Percentiles rank a stretch among this genome's conserved stretches.
These are phyloP conservation scores for Oxytropis ochrocephala DNA, from an alignment of 306 rosid species.

Conservation along the genomic window DNA sequence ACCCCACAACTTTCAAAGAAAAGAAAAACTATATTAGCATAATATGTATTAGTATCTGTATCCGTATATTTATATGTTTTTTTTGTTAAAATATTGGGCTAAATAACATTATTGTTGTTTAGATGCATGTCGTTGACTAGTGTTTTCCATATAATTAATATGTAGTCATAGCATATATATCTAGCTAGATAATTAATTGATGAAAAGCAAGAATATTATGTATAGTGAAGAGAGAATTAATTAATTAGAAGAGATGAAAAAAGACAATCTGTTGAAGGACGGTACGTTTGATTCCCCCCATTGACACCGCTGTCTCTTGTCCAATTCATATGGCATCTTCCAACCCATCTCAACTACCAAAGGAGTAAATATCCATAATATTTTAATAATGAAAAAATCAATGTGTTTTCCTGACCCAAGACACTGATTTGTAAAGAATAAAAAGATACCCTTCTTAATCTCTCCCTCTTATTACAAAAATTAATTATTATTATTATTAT, in stretches of 20 bases:
- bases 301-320: constrained; percentile 58
- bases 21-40: too few relatives aligned
- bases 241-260: constrained; percentile 18
- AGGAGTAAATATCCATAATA: constrained; percentile 23
- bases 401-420: constrained; percentile 42
- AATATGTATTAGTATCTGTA: too few relatives aligned
- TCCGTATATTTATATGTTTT: too few relatives aligned
- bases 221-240: constrained; percentile 18
- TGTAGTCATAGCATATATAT: too few relatives aligned
- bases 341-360: constrained; percentile 48
- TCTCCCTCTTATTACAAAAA: constrained; percentile 24
- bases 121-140: constrained; percentile 18
- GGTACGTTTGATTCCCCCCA: constrained; percentile 72
- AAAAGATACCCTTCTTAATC: constrained; percentile 57
- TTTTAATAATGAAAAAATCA: constrained; percentile 32
- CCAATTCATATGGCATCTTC: constrained; percentile 62
- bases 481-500: not conserved
- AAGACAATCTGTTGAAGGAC: constrained; percentile 45
- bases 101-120: too few relatives aligned
- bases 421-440: constrained; percentile 45
- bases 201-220: not conserved
- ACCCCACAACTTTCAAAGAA: too few relatives aligned
- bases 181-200: not conserved
- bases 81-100: too few relatives aligned
- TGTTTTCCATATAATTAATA: not conserved